Base-by-base conservation (phyloP, 2,329 filamentous ascomycete genomes). In the Rhynchosporium agropyri region DNA sequence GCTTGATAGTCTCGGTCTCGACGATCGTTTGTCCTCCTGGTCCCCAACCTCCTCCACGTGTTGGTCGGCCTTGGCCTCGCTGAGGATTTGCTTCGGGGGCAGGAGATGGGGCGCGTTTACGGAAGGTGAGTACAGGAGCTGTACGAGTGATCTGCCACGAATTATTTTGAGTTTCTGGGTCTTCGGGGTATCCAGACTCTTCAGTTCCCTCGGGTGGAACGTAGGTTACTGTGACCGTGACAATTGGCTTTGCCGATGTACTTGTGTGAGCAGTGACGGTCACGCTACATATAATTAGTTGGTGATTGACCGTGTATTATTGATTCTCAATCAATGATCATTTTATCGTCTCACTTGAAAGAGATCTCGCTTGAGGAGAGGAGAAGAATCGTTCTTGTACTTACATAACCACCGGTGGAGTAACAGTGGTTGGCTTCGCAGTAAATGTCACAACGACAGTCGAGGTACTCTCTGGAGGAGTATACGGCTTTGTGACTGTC, bases 401-500 rank as follows among this genome's bases (percentile, higher is more conserved):
- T 9, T 53, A 53, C 50, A 31, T 53, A 20, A 53, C 33, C 3
- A 36, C 33, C 26, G 50, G n/a, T 9, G 50, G 33, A 2, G 50
- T 53, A 9, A 38, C 15, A 1, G 50, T 53, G 2, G 33, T 40
- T 38, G 50, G 50, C 33, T 53, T 53, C n/a, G 31, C 50, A 53
- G 50, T 53, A 5, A 53, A 31, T 1, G 50, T 53, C 0, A 53
- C n/a, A 26, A 53, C 20, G 10, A 53, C 50, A 9, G 50, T 53
- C 36, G 50, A 53, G n/a, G 20, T n/a, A 38, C 20, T n/a, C 3
- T 53, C 49, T 3, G 31, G 49, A 33, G 49, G 36, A 15, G 33
- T 38, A 33, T 53, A 53, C 20, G 50, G 50, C n/a, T 53, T 53
- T 26, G 50, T 53, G 15, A 53, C 8, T 3, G 50, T 53, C 50